Percentiles rank a stretch among this genome's conserved stretches.
Conservation (phyloP, 306 rosid genomes). For the Astragalus membranaceus region DNA sequence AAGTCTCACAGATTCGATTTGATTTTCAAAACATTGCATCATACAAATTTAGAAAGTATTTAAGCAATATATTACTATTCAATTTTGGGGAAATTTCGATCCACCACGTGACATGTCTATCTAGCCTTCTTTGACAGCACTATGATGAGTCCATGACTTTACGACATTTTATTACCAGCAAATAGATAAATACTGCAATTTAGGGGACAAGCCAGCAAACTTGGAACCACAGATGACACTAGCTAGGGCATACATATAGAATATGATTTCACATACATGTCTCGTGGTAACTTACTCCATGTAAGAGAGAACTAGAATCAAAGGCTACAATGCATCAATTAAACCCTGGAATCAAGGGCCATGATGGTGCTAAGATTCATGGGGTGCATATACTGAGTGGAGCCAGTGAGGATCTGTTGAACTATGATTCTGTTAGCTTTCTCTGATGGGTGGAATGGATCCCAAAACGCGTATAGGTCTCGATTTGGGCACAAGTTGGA, state of each 20-base stretch:
- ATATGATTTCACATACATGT: neutral
- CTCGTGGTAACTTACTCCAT: too few relatives aligned
- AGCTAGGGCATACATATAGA: neutral
- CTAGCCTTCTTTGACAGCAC: too few relatives aligned
- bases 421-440: constrained; percentile 57
- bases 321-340: neutral
- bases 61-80: too few relatives aligned
- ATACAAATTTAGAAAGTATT: too few relatives aligned
- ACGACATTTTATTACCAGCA: neutral
- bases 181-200: neutral
- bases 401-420: constrained; percentile 46
- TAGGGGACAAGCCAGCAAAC: neutral
- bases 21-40: too few relatives aligned
- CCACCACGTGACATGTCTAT: too few relatives aligned
- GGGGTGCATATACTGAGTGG: constrained; percentile 51
- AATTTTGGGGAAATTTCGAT: too few relatives aligned
- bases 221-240: neutral
- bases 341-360: constrained; percentile 36
- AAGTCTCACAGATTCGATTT: too few relatives aligned
- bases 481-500: constrained; percentile 68
- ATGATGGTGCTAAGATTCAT: constrained; percentile 65
- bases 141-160: too few relatives aligned
- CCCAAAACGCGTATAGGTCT: constrained; percentile 65
- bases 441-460: constrained; percentile 70
- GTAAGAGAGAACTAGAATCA: too few relatives aligned